Conservation (phyloP, 164 flowering plant species). For the Annona squamosa region DNA sequence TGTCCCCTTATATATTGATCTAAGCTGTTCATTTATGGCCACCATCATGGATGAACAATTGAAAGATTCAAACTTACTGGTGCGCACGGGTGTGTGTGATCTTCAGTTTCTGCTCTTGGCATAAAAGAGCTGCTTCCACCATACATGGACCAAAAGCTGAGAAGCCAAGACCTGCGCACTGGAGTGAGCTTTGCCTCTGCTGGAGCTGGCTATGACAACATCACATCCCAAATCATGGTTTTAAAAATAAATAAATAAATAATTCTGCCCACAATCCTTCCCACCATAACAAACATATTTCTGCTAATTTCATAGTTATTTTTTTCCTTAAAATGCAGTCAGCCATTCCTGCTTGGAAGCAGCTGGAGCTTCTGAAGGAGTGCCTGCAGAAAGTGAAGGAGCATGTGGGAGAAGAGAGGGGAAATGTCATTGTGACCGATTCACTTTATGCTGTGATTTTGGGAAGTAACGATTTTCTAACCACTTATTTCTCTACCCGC, state of each 20-base stretch:
- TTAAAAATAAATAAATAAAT: too few species aligned
- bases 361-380: background rate
- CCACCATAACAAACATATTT: too few species aligned
- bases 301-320: background rate
- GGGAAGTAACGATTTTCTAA: conserved; percentile 2
- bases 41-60: background rate
- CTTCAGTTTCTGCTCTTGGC: conserved; percentile 20
- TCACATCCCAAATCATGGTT: conserved; percentile 18
- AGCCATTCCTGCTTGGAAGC: background rate
- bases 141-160: conserved; percentile 34
- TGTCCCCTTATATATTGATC: background rate
- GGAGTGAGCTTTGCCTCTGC: conserved; percentile 66
- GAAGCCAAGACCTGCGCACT: conserved; percentile 35
- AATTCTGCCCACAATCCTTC: background rate
- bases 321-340: background rate
- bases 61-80: background rate
- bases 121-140: conserved; percentile 43
- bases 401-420: conserved; percentile 3
- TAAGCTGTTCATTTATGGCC: background rate
- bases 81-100: background rate
- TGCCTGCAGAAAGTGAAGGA: background rate
- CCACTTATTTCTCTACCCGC: background rate
- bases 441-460: background rate
- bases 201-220: conserved; percentile 42
- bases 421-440: background rate